These are phyloP conservation scores for Arctostaphylos glauca DNA, from an alignment of 148 eudicot species.

Conservation along the genomic window DNA sequence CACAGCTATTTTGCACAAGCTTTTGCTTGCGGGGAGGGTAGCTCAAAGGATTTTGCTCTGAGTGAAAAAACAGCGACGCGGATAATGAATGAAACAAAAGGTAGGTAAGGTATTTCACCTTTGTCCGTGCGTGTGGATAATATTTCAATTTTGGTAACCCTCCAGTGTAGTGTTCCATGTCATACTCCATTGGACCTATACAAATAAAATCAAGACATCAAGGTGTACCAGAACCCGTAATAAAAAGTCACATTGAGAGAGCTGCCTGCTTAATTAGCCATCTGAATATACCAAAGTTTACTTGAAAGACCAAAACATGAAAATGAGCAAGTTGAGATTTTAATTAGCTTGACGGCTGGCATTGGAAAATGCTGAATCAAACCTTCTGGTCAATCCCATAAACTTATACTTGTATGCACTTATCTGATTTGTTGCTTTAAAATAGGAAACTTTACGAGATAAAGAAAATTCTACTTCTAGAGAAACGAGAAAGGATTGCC, in stretches of 20 bases:
- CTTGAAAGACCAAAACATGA: neutral
- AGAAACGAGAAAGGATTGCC: neutral
- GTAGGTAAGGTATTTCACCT: constrained; percentile 14
- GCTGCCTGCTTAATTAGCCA: neutral
- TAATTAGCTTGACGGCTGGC: neutral
- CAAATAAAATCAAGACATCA: neutral
- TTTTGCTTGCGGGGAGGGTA: too few relatives aligned
- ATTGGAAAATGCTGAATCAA: neutral
- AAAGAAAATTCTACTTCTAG: neutral
- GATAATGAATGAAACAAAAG: neutral
- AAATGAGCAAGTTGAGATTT: neutral
- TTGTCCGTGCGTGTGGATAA: constrained; percentile 27
- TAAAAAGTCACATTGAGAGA: neutral
- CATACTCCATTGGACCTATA: constrained; percentile 28
- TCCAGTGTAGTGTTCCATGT: constrained; percentile 16
- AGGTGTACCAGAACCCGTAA: neutral
- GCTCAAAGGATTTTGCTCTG: too few relatives aligned
- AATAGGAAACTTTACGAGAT: neutral
- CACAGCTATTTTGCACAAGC: too few relatives aligned
- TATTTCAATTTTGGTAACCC: constrained; percentile 25
- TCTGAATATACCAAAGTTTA: neutral
- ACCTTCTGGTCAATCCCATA: neutral
- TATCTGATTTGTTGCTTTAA: neutral
- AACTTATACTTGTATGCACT: neutral
- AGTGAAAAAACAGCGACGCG: too few relatives aligned